Percentiles rank a stretch among this genome's conserved stretches.
Conservation (phyloP, 768 basidiomycete species). For the Russula dissimulans region DNA sequence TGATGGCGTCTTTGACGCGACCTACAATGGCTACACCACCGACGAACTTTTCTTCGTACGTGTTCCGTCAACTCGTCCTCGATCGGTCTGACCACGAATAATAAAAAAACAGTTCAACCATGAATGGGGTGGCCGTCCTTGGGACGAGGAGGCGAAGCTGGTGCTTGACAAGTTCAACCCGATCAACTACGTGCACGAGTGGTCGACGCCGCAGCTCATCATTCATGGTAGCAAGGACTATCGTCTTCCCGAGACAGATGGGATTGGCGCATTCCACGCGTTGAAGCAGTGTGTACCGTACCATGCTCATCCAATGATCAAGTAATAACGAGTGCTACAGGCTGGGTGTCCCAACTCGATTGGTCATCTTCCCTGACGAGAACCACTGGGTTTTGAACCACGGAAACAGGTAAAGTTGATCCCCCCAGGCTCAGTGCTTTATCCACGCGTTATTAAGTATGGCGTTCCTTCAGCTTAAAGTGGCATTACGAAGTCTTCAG, state of each 20-base stretch:
- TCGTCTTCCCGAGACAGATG: conserved; percentile 76
- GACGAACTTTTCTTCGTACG: conserved; percentile 88
- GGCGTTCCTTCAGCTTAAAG: conserved; percentile 47
- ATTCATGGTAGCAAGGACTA: conserved; percentile 89
- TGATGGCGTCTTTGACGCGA: conserved; percentile 84
- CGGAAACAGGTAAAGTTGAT: conserved; percentile 50
- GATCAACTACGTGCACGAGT: conserved; percentile 69
- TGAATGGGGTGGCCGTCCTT: conserved; percentile 78
- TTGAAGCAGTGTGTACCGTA: conserved; percentile 57
- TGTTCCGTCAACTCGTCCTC: conserved; percentile 8
- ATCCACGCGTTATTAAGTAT: not conserved
- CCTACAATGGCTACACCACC: conserved; percentile 77
- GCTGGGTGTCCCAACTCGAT: conserved; percentile 58
- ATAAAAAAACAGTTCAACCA: conserved; percentile 56
- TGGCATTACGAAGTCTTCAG: conserved; percentile 94
- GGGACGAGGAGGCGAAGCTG: conserved; percentile 49
- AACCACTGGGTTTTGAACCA: conserved; percentile 88
- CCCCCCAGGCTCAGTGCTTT: not conserved
- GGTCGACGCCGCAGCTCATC: conserved; percentile 77
- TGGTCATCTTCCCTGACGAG: conserved; percentile 83
- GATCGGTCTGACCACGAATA: not conserved
- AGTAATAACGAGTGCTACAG: conserved; percentile 29
- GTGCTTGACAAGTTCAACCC: conserved; percentile 67
- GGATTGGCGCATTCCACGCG: conserved; percentile 78
- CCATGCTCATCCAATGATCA: not conserved